Evolutionary conservation across 306 rosid species (phyloP).

Genomic region (Prunus fruticosa): DNA sequence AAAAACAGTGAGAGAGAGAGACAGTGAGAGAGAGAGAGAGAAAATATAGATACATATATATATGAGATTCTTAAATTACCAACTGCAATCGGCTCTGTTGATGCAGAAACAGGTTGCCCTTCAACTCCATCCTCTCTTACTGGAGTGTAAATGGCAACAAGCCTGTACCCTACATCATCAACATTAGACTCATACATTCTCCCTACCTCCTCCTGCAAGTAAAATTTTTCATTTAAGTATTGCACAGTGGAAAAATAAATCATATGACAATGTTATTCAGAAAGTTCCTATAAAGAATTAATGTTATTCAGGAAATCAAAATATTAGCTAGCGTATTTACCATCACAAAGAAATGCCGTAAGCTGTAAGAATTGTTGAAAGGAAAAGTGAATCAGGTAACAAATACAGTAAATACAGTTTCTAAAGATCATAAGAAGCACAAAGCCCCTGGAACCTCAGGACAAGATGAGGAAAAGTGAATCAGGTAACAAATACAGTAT

Average conservation of each 20-base stretch:
- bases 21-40: no score
- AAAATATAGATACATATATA: no score
- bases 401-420: background rate
- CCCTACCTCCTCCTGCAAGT: slow-evolving; percentile 80
- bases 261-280: background rate
- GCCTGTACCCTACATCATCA: slow-evolving; percentile 93
- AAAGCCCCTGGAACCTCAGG: background rate
- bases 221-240: slow-evolving; percentile 14
- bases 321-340: background rate
- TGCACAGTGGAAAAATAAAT: slow-evolving; percentile 9
- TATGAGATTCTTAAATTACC: slow-evolving; percentile 50
- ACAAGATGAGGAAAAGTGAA: background rate
- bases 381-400: background rate
- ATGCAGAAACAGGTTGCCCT: slow-evolving; percentile 86
- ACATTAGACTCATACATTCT: slow-evolving; percentile 97
- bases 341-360: background rate
- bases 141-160: slow-evolving; percentile 93
- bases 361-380: background rate
- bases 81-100: slow-evolving; percentile 91
- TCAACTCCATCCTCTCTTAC: slow-evolving; percentile 94
- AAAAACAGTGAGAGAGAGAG: no score
- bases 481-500: background rate
- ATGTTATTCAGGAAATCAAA: background rate
- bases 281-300: background rate
- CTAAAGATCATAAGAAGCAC: background rate